Evolutionary conservation across 257 asterid species (phyloP).

Genomic region (Ophiorrhiza pumila): DNA sequence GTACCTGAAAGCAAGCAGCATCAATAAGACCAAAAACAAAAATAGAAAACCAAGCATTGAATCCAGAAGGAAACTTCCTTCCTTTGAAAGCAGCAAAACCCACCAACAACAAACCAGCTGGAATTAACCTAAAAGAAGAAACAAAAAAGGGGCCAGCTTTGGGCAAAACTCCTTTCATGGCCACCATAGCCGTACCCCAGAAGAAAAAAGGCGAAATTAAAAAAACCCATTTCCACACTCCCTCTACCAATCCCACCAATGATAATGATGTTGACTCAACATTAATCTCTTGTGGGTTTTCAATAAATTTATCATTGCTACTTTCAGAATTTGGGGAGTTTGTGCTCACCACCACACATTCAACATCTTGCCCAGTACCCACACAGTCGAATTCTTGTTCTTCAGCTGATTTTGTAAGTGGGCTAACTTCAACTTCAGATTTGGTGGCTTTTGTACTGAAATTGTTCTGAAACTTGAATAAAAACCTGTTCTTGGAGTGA

Average conservation of each 20-base stretch:
- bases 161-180: slow-evolving; percentile 93
- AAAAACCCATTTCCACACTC: slow-evolving; percentile 66
- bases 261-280: slow-evolving; percentile 25
- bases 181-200: slow-evolving; percentile 99
- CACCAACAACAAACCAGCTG: slow-evolving; percentile 75
- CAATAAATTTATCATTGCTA: slow-evolving; percentile 29
- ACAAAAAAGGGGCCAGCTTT: slow-evolving; percentile 83
- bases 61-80: slow-evolving; percentile 63
- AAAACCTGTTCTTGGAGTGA: background rate
- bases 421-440: slow-evolving; percentile 30
- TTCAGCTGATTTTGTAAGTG: slow-evolving; percentile 24
- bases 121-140: slow-evolving; percentile 84
- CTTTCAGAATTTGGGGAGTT: slow-evolving; percentile 15
- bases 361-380: slow-evolving; percentile 68
- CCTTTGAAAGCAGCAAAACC: slow-evolving; percentile 77
- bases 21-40: slow-evolving; percentile 71
- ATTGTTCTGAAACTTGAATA: background rate
- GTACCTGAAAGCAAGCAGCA: slow-evolving; percentile 92
- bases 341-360: slow-evolving; percentile 34
- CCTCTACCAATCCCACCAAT: slow-evolving; percentile 31
- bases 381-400: slow-evolving; percentile 52
- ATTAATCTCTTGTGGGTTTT: slow-evolving; percentile 24
- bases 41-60: slow-evolving; percentile 82
- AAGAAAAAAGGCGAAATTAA: slow-evolving; percentile 94
- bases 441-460: slow-evolving; percentile 44